Conservation (phyloP, 306 rosid species). For the Quercus cerris region DNA sequence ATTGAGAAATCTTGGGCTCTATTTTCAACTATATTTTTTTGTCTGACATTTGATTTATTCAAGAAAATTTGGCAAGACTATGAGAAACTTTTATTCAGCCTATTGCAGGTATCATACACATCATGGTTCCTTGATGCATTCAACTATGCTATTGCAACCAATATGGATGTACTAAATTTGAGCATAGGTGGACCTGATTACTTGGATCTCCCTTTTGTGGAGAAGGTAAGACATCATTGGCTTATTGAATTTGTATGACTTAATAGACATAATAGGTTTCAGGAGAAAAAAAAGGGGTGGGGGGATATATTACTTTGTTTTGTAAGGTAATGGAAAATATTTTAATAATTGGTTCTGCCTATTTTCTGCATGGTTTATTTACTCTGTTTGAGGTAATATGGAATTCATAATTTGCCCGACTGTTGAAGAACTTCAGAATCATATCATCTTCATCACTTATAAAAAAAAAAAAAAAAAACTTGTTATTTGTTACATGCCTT, state of each 20-base stretch:
- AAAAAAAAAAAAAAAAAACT: background rate
- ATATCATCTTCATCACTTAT: background rate
- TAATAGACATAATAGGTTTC: background rate
- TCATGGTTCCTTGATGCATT: constrained; percentile 99
- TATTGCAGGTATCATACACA: constrained; percentile 96
- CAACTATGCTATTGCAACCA: constrained; percentile 94
- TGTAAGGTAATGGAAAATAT: no score
- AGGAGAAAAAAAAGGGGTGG: background rate
- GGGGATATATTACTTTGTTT: no score
- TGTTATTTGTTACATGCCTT: background rate
- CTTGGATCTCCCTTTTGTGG: constrained; percentile 96
- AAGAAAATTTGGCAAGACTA: constrained; percentile 45
- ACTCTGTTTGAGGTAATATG: background rate
- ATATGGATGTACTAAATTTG: constrained; percentile 93
- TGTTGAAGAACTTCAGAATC: background rate
- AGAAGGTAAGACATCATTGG: constrained; percentile 55
- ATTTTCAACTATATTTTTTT: background rate
- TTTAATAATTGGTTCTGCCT: no score
- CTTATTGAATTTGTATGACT: background rate
- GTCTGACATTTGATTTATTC: constrained; percentile 13
- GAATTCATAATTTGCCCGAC: background rate
- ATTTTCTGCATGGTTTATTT: no score
- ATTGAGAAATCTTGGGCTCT: background rate
- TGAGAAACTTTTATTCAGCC: constrained; percentile 88
- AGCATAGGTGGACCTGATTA: constrained; percentile 99